Percentiles rank a stretch among this genome's conserved stretches.
phyloP scores from a whole-genome alignment of 2,329 filamentous ascomycete species.

The Colletotrichum sp. region DNA sequence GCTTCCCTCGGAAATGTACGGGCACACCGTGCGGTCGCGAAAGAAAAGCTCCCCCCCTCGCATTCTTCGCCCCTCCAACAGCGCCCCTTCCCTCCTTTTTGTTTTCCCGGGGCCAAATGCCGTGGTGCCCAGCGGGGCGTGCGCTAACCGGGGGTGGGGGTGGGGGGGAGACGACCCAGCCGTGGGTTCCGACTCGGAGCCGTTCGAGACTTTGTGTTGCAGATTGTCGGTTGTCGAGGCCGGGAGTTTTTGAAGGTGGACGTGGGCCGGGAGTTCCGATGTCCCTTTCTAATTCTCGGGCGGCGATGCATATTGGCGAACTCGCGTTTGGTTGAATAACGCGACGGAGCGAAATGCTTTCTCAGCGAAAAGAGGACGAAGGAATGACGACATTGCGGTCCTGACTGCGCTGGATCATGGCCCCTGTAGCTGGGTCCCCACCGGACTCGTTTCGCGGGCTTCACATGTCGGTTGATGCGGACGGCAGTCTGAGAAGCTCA shows the following conservation, averaged over 20 bases:
- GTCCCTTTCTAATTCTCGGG: background rate
- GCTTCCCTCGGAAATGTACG: background rate
- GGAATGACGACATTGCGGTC: background rate
- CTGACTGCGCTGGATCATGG: background rate
- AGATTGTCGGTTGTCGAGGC: background rate
- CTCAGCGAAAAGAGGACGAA: background rate
- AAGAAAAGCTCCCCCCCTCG: background rate
- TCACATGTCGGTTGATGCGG: background rate
- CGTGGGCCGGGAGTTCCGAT: background rate
- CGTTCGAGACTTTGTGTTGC: background rate
- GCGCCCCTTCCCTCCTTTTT: background rate
- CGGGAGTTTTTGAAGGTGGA: background rate
- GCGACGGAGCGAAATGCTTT: background rate
- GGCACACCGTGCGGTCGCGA: background rate
- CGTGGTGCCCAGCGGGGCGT: background rate
- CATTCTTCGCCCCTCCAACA: background rate
- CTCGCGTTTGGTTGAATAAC: background rate
- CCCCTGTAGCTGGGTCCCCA: background rate
- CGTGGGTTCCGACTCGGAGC: background rate
- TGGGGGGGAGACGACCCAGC: background rate
- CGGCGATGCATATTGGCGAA: fast-evolving
- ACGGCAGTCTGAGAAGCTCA: background rate
- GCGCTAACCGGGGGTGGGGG: background rate
- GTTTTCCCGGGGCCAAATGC: constrained; percentile 7
- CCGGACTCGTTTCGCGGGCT: background rate